A percentile compares a stretch with the other conserved stretches of the same genome.
phyloP scores from a whole-genome alignment of 2,329 filamentous ascomycete species.

The Sporothrix schenckii region DNA sequence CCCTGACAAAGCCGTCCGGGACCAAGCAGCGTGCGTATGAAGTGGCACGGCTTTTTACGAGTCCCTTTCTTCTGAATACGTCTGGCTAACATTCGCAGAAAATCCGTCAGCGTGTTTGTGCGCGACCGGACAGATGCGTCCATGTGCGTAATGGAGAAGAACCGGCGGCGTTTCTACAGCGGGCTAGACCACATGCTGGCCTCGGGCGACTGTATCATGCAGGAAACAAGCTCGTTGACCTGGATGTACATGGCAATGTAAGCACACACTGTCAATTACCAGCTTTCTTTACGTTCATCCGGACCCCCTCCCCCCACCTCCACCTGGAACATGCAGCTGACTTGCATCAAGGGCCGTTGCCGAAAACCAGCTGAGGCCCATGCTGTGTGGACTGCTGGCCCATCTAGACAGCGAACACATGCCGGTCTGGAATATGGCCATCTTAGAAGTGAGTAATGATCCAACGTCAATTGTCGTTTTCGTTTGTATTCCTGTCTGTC shows the following conservation, averaged over 20 bases:
- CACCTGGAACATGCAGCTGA: not conserved
- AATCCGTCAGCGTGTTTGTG: constrained; percentile 30
- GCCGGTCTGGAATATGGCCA: constrained; percentile 32
- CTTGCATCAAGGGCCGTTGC: constrained; percentile 29
- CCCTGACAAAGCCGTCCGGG: constrained; percentile 33
- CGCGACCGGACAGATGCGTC: constrained; percentile 20
- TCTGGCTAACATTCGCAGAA: constrained; percentile 27
- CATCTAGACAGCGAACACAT: constrained; percentile 31
- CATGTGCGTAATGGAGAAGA: constrained; percentile 11
- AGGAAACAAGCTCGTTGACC: constrained; percentile 33
- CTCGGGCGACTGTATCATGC: constrained; percentile 29
- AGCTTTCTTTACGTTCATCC: not conserved
- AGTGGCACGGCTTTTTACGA: not conserved
- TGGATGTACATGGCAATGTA: constrained; percentile 36
- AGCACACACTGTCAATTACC: not conserved
- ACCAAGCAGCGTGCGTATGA: constrained; percentile 33
- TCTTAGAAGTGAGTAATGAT: constrained; percentile 31
- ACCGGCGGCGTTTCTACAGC: constrained; percentile 32
- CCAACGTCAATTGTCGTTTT: no score
- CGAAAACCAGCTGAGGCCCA: constrained; percentile 34
- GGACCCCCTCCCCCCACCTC: no score
- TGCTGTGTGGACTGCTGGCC: constrained; percentile 33
- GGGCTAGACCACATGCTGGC: constrained; percentile 30
- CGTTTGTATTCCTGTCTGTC: no score
- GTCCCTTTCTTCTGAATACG: not conserved